A percentile compares a stretch with the other conserved stretches of the same genome.
Evolutionary conservation across 768 basidiomycete species (phyloP).

Genomic region (Lanmaoa rubissima): DNA sequence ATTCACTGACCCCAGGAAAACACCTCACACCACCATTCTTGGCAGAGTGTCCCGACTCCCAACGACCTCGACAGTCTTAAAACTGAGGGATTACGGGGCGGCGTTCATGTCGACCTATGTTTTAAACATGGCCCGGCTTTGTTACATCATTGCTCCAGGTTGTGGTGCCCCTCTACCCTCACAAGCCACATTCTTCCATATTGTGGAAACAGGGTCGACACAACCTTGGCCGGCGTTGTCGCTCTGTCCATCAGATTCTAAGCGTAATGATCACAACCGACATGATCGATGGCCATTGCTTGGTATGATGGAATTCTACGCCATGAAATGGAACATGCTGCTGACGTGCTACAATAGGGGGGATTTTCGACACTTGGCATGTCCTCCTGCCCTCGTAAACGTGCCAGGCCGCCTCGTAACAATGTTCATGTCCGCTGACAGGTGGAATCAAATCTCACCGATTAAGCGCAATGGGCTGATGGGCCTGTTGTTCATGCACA

Average conservation of each 20-base stretch:
- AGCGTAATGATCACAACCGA: too few relatives aligned
- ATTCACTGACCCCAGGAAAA: background rate
- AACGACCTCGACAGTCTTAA: background rate
- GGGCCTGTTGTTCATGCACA: background rate
- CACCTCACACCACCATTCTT: background rate
- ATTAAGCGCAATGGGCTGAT: background rate
- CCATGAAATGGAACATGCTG: background rate
- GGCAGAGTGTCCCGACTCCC: background rate
- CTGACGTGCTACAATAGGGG: background rate
- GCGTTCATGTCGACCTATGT: background rate
- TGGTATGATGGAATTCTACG: background rate
- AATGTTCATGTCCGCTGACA: background rate
- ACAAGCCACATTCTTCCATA: background rate
- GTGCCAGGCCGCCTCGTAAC: background rate
- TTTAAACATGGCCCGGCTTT: background rate
- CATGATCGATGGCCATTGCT: too few relatives aligned
- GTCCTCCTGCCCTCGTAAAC: background rate
- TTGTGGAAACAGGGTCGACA: background rate
- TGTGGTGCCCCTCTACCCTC: background rate
- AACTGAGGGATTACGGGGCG: background rate
- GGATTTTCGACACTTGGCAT: background rate
- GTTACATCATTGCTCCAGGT: background rate
- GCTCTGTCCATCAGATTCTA: background rate
- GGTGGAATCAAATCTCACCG: too few relatives aligned
- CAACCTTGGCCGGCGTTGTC: background rate